Percentiles rank a stretch among this genome's conserved stretches.
Conservation (phyloP, 495 filamentous ascomycete genomes). For the Daldinia concentrica region DNA sequence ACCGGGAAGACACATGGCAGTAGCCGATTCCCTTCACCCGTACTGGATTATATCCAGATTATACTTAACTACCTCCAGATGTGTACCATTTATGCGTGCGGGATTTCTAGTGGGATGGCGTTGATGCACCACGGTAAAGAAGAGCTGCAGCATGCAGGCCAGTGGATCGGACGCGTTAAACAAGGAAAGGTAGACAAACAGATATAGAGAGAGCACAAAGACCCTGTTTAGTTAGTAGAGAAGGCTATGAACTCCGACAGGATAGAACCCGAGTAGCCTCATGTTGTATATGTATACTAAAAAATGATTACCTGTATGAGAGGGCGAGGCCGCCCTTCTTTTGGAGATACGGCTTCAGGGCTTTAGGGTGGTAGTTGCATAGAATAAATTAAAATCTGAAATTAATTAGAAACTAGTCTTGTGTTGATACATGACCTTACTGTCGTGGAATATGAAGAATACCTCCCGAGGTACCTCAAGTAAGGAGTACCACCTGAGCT, state of each 20-base stretch:
- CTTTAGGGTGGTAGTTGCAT: background rate
- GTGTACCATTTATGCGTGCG: constrained; percentile 21
- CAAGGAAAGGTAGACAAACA: constrained; percentile 35
- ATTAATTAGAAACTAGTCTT: background rate
- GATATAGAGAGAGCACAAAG: constrained; percentile 30
- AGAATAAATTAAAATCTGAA: background rate
- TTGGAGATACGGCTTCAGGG: background rate
- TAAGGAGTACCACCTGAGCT: background rate
- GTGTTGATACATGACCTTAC: background rate
- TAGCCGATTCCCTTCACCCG: constrained; percentile 11
- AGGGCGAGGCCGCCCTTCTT: background rate
- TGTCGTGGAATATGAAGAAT: background rate
- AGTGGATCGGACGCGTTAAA: constrained; percentile 20
- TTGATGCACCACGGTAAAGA: constrained; percentile 15
- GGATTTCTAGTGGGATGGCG: constrained; percentile 12
- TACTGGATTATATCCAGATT: constrained; percentile 28
- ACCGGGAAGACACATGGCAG: background rate
- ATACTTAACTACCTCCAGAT: constrained; percentile 36
- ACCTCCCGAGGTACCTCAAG: no score
- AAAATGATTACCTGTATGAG: background rate
- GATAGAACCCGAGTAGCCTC: background rate
- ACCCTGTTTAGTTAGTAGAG: constrained; percentile 10
- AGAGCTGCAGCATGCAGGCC: constrained; percentile 8
- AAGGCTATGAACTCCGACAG: constrained; percentile 1
- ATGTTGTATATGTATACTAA: constrained; percentile 1